Conservation (phyloP, 169 alveolate species). For the Babesia bigemina region DNA sequence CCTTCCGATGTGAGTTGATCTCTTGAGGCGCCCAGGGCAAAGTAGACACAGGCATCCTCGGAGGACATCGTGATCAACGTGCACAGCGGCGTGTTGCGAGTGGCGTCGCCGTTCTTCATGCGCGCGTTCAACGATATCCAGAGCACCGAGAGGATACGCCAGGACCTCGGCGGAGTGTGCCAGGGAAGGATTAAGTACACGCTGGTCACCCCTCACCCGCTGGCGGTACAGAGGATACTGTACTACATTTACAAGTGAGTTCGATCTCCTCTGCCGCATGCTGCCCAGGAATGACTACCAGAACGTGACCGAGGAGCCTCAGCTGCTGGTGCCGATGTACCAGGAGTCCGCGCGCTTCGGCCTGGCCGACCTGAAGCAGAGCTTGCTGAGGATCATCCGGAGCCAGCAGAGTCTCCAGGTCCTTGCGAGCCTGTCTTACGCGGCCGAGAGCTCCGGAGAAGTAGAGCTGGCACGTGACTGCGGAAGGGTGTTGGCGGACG, state of each 20-base stretch:
- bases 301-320: slow-evolving; percentile 50
- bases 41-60: neutral
- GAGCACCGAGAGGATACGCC: neutral
- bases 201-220: slow-evolving; percentile 48
- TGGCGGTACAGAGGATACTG: slow-evolving; percentile 56
- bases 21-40: neutral
- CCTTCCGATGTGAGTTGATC: slow-evolving; percentile 6
- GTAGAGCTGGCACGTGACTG: slow-evolving; percentile 64
- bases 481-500: slow-evolving; percentile 59
- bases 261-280: too few species aligned
- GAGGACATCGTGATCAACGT: slow-evolving; percentile 50
- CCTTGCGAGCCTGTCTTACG: slow-evolving; percentile 46
- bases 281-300: slow-evolving; percentile 60
- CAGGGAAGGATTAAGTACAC: slow-evolving; percentile 4
- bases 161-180: neutral
- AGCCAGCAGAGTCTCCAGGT: slow-evolving; percentile 49
- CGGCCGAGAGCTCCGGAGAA: slow-evolving; percentile 58
- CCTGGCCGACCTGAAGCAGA: slow-evolving; percentile 47
- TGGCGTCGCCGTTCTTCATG: slow-evolving; percentile 64
- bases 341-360: slow-evolving; percentile 51
- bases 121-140: slow-evolving; percentile 40
- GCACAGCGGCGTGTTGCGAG: slow-evolving; percentile 64
- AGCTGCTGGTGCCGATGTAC: slow-evolving; percentile 51
- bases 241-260: slow-evolving; percentile 63
- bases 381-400: slow-evolving; percentile 45